Evolutionary conservation across 1,139 yeast genomes (phyloP).

Genomic region (Protomyces pachydermus): DNA sequence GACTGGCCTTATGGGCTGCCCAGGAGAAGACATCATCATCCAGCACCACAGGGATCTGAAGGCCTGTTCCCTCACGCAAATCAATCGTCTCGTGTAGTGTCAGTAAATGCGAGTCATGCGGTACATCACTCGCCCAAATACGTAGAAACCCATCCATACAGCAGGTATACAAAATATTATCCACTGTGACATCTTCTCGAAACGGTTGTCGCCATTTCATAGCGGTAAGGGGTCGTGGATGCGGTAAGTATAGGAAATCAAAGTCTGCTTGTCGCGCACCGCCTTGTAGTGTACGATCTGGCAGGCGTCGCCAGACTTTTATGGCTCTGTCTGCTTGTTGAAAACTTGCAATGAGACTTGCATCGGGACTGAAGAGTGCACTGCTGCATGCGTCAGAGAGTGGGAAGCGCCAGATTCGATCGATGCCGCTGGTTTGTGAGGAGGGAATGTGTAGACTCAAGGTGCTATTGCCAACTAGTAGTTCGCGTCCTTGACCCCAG

Average conservation of each 20-base stretch:
- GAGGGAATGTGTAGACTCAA: constrained; percentile 55
- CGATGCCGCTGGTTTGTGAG: constrained; percentile 46
- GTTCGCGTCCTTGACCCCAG: constrained; percentile 65
- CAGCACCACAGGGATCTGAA: constrained; percentile 45
- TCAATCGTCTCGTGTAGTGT: constrained; percentile 34
- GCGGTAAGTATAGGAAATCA: constrained; percentile 65
- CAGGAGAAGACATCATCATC: constrained; percentile 39
- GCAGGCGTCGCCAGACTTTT: constrained; percentile 60
- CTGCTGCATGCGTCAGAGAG: constrained; percentile 40
- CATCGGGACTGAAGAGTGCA: constrained; percentile 51
- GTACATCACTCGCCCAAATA: constrained; percentile 68
- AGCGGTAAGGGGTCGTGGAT: constrained; percentile 54
- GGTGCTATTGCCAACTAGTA: constrained; percentile 56
- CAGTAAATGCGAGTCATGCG: constrained; percentile 32
- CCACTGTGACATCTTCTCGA: constrained; percentile 34
- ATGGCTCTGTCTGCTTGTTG: constrained; percentile 60
- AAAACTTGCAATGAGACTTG: constrained; percentile 60
- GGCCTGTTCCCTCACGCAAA: constrained; percentile 27
- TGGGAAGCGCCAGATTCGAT: constrained; percentile 47
- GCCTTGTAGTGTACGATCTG: constrained; percentile 57
- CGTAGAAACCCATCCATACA: constrained; percentile 55
- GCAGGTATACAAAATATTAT: constrained; percentile 55
- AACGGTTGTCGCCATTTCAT: constrained; percentile 51
- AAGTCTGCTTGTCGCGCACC: constrained; percentile 56
- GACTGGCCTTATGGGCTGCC: constrained; percentile 21